A percentile compares a stretch with the other conserved stretches of the same genome.
phyloP scores from a whole-genome alignment of 768 basidiomycete species.

The Scleroderma bovista region DNA sequence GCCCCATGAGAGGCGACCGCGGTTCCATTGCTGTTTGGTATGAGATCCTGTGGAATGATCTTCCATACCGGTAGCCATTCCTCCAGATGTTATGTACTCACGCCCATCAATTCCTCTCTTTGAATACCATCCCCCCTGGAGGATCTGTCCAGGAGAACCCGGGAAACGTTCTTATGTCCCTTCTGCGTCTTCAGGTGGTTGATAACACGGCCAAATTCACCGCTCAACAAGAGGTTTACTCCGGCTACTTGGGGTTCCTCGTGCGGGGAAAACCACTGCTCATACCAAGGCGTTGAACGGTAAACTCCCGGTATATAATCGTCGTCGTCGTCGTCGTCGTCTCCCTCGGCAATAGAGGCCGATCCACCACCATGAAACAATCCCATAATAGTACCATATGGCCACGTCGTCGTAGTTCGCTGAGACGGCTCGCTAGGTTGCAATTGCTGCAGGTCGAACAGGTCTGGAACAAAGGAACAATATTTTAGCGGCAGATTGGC shows the following conservation, averaged over 20 bases:
- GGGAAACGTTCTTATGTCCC: slow-evolving; percentile 44
- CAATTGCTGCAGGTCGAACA: slow-evolving; percentile 25
- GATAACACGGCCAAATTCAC: slow-evolving; percentile 72
- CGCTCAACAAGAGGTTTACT: slow-evolving; percentile 58
- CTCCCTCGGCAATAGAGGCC: no score
- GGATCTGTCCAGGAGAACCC: slow-evolving; percentile 40
- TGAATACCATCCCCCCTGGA: slow-evolving; percentile 27
- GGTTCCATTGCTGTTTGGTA: slow-evolving; percentile 78
- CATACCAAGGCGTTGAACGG: slow-evolving; percentile 29
- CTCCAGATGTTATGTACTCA: slow-evolving; percentile 29
- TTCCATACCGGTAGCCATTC: background rate
- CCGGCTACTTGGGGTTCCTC: slow-evolving; percentile 62
- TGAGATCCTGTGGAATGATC: slow-evolving; percentile 43
- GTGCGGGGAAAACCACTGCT: slow-evolving; percentile 34
- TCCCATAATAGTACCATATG: slow-evolving; percentile 22
- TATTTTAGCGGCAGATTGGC: slow-evolving; percentile 2
- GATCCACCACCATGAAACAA: slow-evolving; percentile 4
- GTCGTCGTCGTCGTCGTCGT: slow-evolving; percentile 20
- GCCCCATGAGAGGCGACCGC: slow-evolving; percentile 66
- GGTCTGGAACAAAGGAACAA: slow-evolving; percentile 17
- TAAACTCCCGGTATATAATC: slow-evolving; percentile 9
- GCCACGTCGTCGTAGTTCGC: slow-evolving; percentile 9
- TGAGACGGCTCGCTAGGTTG: slow-evolving; percentile 11
- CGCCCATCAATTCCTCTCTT: slow-evolving; percentile 53
- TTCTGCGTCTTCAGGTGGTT: slow-evolving; percentile 42